Evolutionary conservation across 768 basidiomycete species (phyloP).

Genomic region (Tylopilus plumbeoviolaceoides): DNA sequence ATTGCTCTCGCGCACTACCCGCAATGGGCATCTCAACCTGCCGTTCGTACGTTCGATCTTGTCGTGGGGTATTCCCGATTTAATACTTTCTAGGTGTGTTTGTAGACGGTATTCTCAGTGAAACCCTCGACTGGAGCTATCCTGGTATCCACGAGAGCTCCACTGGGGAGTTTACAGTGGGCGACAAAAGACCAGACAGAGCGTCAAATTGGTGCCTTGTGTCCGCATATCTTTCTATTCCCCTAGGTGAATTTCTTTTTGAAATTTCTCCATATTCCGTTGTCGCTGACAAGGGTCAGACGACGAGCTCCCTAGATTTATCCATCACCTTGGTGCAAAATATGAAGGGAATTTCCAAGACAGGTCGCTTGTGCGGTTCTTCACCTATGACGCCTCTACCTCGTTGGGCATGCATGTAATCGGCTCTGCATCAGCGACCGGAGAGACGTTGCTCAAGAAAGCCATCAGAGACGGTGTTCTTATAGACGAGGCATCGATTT

Average conservation of each 20-base stretch:
- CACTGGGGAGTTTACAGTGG: constrained; percentile 47
- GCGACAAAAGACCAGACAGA: constrained; percentile 44
- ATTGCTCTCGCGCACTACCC: constrained; percentile 64
- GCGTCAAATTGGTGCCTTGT: constrained; percentile 58
- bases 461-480: constrained; percentile 40
- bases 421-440: constrained; percentile 42
- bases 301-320: constrained; percentile 67
- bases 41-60: constrained; percentile 48
- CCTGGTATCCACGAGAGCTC: constrained; percentile 45
- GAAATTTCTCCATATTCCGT: background rate
- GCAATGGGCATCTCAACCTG: constrained; percentile 49
- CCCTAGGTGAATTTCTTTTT: constrained; percentile 47
- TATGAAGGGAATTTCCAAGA: constrained; percentile 78
- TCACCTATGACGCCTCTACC: constrained; percentile 83
- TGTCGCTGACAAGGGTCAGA: constrained; percentile 35
- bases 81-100: constrained; percentile 52
- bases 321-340: constrained; percentile 79
- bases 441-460: constrained; percentile 32
- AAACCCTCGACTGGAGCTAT: constrained; percentile 60
- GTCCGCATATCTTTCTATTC: constrained; percentile 55
- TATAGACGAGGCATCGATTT: constrained; percentile 36
- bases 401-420: constrained; percentile 77
- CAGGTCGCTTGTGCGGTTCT: constrained; percentile 59
- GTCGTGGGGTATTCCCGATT: background rate
- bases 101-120: constrained; percentile 65